Conservation (phyloP, 257 asterid genomes). For the Solanum chilense region DNA sequence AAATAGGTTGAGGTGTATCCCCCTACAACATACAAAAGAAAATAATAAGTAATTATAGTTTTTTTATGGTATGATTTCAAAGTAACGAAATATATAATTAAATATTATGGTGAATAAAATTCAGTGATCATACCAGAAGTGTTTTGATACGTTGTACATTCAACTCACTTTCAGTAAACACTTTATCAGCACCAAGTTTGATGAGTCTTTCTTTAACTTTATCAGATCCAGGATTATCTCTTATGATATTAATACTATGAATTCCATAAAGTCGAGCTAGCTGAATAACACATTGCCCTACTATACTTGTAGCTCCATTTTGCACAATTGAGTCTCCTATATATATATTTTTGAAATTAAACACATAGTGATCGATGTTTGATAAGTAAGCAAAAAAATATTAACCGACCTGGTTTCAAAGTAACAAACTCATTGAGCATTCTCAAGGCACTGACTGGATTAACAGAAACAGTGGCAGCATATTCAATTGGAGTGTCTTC, state of each 20-base stretch:
- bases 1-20: slow-evolving; percentile 57
- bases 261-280: slow-evolving; percentile 73
- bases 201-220: slow-evolving; percentile 58
- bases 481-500: slow-evolving; percentile 63
- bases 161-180: slow-evolving; percentile 67
- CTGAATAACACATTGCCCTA: slow-evolving; percentile 88
- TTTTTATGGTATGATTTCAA: neutral
- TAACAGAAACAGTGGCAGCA: slow-evolving; percentile 79
- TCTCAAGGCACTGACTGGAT: slow-evolving; percentile 81
- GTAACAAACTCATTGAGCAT: slow-evolving; percentile 85
- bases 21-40: slow-evolving; percentile 29
- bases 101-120: neutral
- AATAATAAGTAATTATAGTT: too few species aligned
- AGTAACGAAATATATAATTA: neutral
- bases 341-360: neutral
- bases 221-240: slow-evolving; percentile 85
- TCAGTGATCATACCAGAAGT: slow-evolving; percentile 44
- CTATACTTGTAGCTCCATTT: slow-evolving; percentile 93
- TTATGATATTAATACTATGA: slow-evolving; percentile 54
- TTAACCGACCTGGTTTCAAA: slow-evolving; percentile 40
- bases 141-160: slow-evolving; percentile 52
- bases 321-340: slow-evolving; percentile 82
- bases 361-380: neutral
- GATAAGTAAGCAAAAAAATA: neutral
- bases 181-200: slow-evolving; percentile 72